Base-by-base conservation (phyloP, 208 protist species). In the Leishmania guyanensis region DNA sequence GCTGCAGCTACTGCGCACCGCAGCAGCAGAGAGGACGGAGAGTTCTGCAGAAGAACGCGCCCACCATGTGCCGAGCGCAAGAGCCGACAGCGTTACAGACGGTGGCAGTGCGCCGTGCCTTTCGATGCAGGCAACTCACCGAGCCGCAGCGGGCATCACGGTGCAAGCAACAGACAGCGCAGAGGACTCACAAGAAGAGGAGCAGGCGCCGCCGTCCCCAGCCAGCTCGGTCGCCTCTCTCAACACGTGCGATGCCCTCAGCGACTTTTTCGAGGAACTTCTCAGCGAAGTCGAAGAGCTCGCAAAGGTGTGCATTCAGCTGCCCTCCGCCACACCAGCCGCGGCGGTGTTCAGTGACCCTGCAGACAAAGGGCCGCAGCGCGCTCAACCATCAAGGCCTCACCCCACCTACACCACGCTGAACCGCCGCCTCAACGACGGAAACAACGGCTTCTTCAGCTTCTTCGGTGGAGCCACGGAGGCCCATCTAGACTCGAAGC, bases 391-490 rank as follows among this genome's bases (percentile, higher is more conserved):
- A 48, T 43, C 76, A 20, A 62, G 56, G 16, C 53, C 33, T 22
- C 71, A 62, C 10, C 43, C 82, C 43, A 85, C 82, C 26, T 76
- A 82, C 82, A 75, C 70, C 50, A 50, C 82, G 8, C 77, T 79
- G 60, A 81, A 85, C 56, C 82, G 77, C 29, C 62, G 74, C 43
- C 66, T 88, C 17, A 85, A 83, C 65, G 74, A 86, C 12, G 83
- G 84, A 53, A 88, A 81, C 79, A 88, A 88, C 64, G 88, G 88
- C 71, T 94, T 89, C 77, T 94, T 92, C 69, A 88, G 84, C 69
- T 94, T 89, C 84, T 94, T 92, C 77, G 90, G 90, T 17, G 90
- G 90, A 5, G 90, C 90, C 20, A 94, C 89, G 22, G 87, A 91
- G 78, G 80, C 80, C 12, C 88, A 94, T 69, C 83, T 94, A 46